Percentiles rank a stretch among this genome's conserved stretches.
Evolutionary conservation across 1,284 basidiomycete genomes (phyloP).

Genomic region (Leccinum variabile): DNA sequence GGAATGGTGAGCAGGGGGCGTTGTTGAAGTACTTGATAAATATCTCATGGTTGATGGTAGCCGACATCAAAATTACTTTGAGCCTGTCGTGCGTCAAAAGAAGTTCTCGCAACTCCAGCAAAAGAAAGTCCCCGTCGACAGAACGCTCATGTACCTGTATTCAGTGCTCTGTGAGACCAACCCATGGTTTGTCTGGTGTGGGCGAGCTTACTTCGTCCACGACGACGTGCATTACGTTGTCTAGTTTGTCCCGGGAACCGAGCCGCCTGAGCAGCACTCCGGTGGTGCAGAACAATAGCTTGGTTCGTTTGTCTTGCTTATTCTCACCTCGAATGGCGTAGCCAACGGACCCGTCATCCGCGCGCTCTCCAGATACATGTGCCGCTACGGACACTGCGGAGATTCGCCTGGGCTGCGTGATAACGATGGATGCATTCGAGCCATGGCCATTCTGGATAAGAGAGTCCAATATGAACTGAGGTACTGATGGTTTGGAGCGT

Average conservation of each 20-base stretch:
- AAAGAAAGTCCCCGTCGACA: constrained; percentile 86
- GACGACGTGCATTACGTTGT: constrained; percentile 79
- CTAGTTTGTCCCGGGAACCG: constrained; percentile 70
- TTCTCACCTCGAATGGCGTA: constrained; percentile 93
- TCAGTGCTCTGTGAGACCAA: constrained; percentile 5
- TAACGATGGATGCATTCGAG: constrained; percentile 73
- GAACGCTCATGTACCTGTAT: constrained; percentile 85
- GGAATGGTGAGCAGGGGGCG: constrained; percentile 86
- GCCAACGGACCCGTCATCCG: constrained; percentile 83
- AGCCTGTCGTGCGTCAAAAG: constrained; percentile 68
- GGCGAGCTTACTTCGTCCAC: constrained; percentile 76
- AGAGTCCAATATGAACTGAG: constrained; percentile 88
- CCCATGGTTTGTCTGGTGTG: neutral
- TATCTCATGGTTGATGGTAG: constrained; percentile 86
- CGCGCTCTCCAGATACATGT: constrained; percentile 83
- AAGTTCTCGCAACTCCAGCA: constrained; percentile 83
- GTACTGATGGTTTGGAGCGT: constrained; percentile 49
- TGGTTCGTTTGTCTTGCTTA: constrained; percentile 64
- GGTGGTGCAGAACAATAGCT: constrained; percentile 89
- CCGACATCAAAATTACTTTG: constrained; percentile 86
- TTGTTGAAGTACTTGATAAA: constrained; percentile 81
- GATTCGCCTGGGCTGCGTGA: constrained; percentile 90
- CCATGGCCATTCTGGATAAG: constrained; percentile 67
- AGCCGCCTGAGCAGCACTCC: constrained; percentile 86
- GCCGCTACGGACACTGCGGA: constrained; percentile 89